phyloP scores from a whole-genome alignment of 75 land plant genomes.

The Selaginella moellendorffii region DNA sequence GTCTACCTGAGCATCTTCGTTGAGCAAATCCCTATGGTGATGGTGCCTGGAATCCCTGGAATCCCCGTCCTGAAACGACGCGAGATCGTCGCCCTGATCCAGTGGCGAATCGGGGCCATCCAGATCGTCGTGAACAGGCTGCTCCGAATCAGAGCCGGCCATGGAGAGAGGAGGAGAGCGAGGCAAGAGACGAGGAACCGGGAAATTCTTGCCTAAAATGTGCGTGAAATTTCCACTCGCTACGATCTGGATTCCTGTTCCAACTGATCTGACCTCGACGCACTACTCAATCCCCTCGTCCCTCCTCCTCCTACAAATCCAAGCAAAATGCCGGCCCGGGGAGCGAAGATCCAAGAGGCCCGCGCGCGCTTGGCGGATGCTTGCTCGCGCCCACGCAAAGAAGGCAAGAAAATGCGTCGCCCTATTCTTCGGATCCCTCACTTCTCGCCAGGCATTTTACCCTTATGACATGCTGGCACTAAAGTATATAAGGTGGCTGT shows the following conservation, averaged over 20 bases:
- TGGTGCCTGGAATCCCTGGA: not conserved
- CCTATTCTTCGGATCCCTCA: not conserved
- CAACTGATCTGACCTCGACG: too few species aligned
- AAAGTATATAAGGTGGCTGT: too few species aligned
- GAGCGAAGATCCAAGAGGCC: not conserved
- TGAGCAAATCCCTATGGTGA: not conserved
- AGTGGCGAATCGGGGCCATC: not conserved
- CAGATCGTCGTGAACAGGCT: not conserved
- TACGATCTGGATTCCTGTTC: too few species aligned
- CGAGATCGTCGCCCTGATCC: not conserved
- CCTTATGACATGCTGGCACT: constrained; percentile 1
- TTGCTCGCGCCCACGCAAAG: too few species aligned
- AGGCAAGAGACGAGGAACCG: too few species aligned
- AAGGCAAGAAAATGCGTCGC: not conserved
- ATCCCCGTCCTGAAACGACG: not conserved
- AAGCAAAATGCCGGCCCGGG: too few species aligned
- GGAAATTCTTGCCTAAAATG: too few species aligned
- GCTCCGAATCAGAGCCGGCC: not conserved
- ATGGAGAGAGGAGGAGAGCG: too few species aligned
- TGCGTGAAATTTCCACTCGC: too few species aligned
- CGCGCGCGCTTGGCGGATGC: too few species aligned
- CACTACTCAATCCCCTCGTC: too few species aligned
- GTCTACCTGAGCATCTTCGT: not conserved
- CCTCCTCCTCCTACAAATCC: too few species aligned
- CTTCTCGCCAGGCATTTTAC: not conserved